Percentiles rank a stretch among this genome's conserved stretches.
These are phyloP conservation scores for Geosmithia putterillii DNA, from an alignment of 2,329 filamentous ascomycete genomes.

Conservation along the genomic window DNA sequence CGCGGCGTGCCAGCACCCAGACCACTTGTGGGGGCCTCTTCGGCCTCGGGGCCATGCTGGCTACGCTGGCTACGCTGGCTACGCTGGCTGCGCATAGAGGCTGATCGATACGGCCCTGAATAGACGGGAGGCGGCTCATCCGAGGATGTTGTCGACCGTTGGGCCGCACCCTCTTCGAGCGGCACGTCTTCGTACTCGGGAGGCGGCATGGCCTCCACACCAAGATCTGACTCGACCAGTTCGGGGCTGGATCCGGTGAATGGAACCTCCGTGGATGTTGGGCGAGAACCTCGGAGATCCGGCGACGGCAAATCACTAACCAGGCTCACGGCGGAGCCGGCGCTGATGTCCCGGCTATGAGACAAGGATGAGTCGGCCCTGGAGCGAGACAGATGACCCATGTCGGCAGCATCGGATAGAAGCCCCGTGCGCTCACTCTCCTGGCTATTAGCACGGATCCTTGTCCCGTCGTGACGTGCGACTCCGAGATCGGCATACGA, in stretches of 20 bases:
- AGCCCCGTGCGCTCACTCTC: constrained; percentile 63
- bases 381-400: constrained; percentile 25
- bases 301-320: constrained; percentile 32
- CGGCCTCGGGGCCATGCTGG: not conserved
- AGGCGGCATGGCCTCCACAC: constrained; percentile 33
- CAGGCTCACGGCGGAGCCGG: constrained; percentile 44
- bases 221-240: constrained; percentile 37
- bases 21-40: not conserved
- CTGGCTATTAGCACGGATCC: constrained; percentile 58
- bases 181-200: constrained; percentile 42
- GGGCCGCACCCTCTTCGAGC: constrained; percentile 25
- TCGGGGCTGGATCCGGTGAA: constrained; percentile 39
- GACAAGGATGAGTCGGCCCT: constrained; percentile 16
- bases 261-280: constrained; percentile 16
- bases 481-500: constrained; percentile 67
- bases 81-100: constrained; percentile 8
- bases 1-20: not conserved
- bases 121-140: constrained; percentile 41
- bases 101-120: constrained; percentile 21
- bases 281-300: constrained; percentile 12
- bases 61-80: not conserved
- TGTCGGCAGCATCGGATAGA: constrained; percentile 59
- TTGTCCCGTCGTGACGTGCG: constrained; percentile 64
- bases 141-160: constrained; percentile 24
- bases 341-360: constrained; percentile 33